These are phyloP conservation scores for Kluyveromyces siamensis DNA, from an alignment of 805 yeast species.

Conservation along the genomic window DNA sequence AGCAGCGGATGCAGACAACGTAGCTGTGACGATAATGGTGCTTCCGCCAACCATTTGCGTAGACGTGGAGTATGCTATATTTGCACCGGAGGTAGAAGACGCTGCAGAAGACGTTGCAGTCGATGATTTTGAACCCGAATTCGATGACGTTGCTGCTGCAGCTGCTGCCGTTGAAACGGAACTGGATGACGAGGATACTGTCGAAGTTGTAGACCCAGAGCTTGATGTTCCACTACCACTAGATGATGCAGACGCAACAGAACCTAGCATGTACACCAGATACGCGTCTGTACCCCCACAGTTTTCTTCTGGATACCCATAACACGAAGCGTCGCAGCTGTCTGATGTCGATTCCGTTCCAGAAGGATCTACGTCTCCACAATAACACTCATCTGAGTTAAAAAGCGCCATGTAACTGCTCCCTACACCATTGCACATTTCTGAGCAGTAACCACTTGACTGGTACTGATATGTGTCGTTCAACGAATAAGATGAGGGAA, in stretches of 20 bases:
- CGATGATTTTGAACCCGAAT: slow-evolving; percentile 14
- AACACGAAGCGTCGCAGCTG: slow-evolving; percentile 34
- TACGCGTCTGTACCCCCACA: slow-evolving; percentile 56
- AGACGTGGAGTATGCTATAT: slow-evolving; percentile 6
- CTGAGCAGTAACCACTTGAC: slow-evolving; percentile 20
- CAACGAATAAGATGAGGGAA: slow-evolving; percentile 23
- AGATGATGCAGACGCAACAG: slow-evolving; percentile 3
- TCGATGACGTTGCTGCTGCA: slow-evolving; percentile 15
- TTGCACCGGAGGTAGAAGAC: slow-evolving; percentile 14
- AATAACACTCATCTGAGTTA: slow-evolving; percentile 24
- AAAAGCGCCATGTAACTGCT: slow-evolving; percentile 23
- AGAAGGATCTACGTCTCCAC: slow-evolving; percentile 21
- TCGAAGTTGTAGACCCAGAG: background rate
- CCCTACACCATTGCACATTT: slow-evolving; percentile 13
- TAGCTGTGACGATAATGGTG: slow-evolving; percentile 16
- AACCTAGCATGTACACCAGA: slow-evolving; percentile 34
- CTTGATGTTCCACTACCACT: background rate
- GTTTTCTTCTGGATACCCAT: slow-evolving; percentile 45
- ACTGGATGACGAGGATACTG: slow-evolving; percentile 6
- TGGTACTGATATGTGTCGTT: slow-evolving; percentile 19
- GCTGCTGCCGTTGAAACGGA: slow-evolving; percentile 12
- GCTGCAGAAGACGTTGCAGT: slow-evolving; percentile 14
- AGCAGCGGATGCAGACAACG: slow-evolving; percentile 11
- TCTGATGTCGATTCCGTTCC: slow-evolving; percentile 8
- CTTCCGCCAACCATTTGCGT: slow-evolving; percentile 24